Evolutionary conservation across 352 stramenopile genomes (phyloP), one percentile per base, ranked within the genome.

Genomic region (Globisporangium yorkense): DNA sequence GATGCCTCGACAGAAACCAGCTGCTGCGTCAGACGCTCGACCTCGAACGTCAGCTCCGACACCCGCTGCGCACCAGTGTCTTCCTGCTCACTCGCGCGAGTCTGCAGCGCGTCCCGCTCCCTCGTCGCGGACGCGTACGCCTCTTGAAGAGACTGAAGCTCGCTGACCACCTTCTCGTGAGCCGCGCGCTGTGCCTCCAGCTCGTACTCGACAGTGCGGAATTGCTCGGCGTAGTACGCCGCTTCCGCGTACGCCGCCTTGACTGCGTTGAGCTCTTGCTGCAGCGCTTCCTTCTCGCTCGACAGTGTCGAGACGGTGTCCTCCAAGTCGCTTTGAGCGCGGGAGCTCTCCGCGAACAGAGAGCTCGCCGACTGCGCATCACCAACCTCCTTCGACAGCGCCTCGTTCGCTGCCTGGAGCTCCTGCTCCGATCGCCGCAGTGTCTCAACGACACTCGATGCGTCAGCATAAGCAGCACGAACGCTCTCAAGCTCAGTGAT

Each of bases 201-300:
- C 51, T 79, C 66, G 27, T 37, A 55, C 29, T 74, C 60, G 20
- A 62, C 54, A 9, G 52, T 43, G 24, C 49, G 49, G 15, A 68
- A 48, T 1, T 75, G 65, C 24, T 80, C 66, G n/a, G 72, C 68
- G 40, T 81, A 70, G 21, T 72, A 52, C 37, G 69, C 72, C 15
- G 74, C 53, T 39, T 62, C 64, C 66, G 64, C 63, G 51, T 65
- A 69, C 24, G 72, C 55, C 33, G 59, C 55, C 48, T 60, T 68
- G 6, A 86, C 50, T 1, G 63, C 48, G 8, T 72, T 56, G 3
- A 90, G 57, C 35, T 88, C 76, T 0, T 71, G 65, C 21, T 74
- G 56, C 31, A 84, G 29, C 7, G 54, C 45, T 31, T 41, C 48
- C 13, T 63, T 62, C 56, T 54, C 56, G 33, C 52, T 40, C 48